Conservation (phyloP, 495 filamentous ascomycete genomes). For the Aspergillus affinis region DNA sequence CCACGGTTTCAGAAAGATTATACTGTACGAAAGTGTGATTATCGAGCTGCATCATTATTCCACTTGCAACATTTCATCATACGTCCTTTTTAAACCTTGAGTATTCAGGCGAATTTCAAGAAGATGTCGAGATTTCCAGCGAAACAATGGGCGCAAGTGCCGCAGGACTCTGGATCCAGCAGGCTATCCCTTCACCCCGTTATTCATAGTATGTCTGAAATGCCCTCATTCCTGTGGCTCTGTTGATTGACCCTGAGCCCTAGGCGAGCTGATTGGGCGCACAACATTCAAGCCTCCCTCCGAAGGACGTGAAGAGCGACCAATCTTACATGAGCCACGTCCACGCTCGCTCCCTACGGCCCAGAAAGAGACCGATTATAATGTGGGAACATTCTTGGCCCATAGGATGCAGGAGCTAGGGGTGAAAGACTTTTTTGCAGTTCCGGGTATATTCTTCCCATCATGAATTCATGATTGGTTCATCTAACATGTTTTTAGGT, state of each 20-base stretch:
- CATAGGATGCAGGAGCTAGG: conserved; percentile 15
- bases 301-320: not conserved
- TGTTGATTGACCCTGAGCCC: not conserved
- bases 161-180: not conserved
- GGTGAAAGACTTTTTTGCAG: conserved; percentile 11
- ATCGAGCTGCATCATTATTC: too few relatives aligned
- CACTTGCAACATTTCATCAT: too few relatives aligned
- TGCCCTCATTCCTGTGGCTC: not conserved
- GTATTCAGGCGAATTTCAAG: too few relatives aligned
- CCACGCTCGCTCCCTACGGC: too few relatives aligned
- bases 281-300: not conserved
- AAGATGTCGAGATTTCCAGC: not conserved
- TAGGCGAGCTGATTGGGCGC: not conserved
- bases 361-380: not conserved
- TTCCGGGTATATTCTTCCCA: conserved; percentile 9
- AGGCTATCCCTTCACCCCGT: not conserved
- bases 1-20: too few relatives aligned
- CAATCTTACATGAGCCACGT: too few relatives aligned
- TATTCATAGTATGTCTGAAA: not conserved
- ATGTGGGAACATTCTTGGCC: conserved; percentile 6
- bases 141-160: not conserved
- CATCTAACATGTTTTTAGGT: conserved; percentile 30
- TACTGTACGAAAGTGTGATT: too few relatives aligned
- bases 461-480: not conserved
- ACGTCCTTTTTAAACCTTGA: too few relatives aligned